These are phyloP conservation scores for Podospora tetraspora DNA, from an alignment of 495 filamentous ascomycete genomes.

Conservation along the genomic window DNA sequence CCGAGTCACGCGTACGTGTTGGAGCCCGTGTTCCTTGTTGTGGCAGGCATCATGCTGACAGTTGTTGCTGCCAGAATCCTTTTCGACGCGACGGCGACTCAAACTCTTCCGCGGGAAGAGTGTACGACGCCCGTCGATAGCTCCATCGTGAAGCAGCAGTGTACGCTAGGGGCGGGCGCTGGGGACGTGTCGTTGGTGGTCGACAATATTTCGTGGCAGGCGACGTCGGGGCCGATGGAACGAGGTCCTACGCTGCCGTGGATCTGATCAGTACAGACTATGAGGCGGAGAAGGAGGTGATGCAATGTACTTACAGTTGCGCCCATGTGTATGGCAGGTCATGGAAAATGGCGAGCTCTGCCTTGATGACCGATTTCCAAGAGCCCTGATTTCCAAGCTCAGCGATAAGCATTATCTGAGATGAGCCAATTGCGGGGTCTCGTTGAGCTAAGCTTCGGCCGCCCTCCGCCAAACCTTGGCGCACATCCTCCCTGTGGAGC, in stretches of 20 bases:
- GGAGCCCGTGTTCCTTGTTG: not conserved
- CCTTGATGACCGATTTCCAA: too few relatives aligned
- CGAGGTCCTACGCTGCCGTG: not conserved
- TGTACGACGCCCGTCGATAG: not conserved
- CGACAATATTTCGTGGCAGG: not conserved
- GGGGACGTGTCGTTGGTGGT: not conserved
- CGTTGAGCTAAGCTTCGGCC: not conserved
- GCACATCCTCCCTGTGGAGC: not conserved
- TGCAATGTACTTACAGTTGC: not conserved
- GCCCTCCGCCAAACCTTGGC: not conserved
- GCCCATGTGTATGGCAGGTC: not conserved
- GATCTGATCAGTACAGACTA: not conserved
- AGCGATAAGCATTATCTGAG: not conserved
- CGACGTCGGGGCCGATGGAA: not conserved
- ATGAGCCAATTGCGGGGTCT: not conserved
- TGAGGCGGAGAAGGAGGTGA: not conserved
- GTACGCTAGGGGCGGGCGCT: not conserved
- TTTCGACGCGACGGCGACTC: constrained; percentile 10
- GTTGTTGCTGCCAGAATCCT: not conserved
- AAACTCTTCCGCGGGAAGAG: not conserved
- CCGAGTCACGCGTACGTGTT: constrained; percentile 23
- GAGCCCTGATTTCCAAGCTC: too few relatives aligned
- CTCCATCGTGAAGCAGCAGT: not conserved
- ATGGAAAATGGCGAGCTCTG: not conserved
- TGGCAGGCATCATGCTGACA: not conserved